Evolutionary conservation across 495 filamentous ascomycete genomes (phyloP).

Genomic region (Neurospora cerealis): DNA sequence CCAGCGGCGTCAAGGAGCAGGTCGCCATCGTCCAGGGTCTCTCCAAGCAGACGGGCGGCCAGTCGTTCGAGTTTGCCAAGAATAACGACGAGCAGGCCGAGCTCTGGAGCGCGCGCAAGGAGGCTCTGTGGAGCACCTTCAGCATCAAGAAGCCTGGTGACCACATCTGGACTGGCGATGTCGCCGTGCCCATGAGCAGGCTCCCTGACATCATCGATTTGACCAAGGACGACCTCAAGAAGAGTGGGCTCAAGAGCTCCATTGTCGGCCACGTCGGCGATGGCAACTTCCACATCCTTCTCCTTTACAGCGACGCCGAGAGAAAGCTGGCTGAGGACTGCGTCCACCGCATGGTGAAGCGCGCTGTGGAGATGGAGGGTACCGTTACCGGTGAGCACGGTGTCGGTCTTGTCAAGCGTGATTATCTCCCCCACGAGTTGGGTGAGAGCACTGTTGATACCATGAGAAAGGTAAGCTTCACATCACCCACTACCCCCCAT

Average conservation of each 20-base stretch:
- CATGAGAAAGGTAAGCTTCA: slow-evolving; percentile 57
- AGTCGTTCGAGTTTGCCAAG: slow-evolving; percentile 71
- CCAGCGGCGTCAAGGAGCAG: slow-evolving; percentile 69
- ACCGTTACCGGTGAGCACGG: slow-evolving; percentile 81
- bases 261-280: slow-evolving; percentile 81
- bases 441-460: slow-evolving; percentile 62
- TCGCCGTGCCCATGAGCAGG: slow-evolving; percentile 67
- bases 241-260: slow-evolving; percentile 54
- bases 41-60: slow-evolving; percentile 49
- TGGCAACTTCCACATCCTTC: slow-evolving; percentile 74
- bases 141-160: slow-evolving; percentile 46
- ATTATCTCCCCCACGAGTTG: slow-evolving; percentile 67
- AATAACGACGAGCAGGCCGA: slow-evolving; percentile 58
- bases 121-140: slow-evolving; percentile 71
- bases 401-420: slow-evolving; percentile 70
- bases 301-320: slow-evolving; percentile 61
- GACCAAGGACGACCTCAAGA: slow-evolving; percentile 61
- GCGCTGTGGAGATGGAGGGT: slow-evolving; percentile 72
- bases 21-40: slow-evolving; percentile 60
- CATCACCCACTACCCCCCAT: neutral
- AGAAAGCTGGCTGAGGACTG: slow-evolving; percentile 54
- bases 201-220: slow-evolving; percentile 68
- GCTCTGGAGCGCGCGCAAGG: slow-evolving; percentile 82
- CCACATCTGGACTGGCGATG: slow-evolving; percentile 75
- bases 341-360: slow-evolving; percentile 76